Evolutionary conservation across 805 yeast species (phyloP), one percentile per base, ranked within the genome.

Genomic region (Yamadazyma akitaensis): DNA sequence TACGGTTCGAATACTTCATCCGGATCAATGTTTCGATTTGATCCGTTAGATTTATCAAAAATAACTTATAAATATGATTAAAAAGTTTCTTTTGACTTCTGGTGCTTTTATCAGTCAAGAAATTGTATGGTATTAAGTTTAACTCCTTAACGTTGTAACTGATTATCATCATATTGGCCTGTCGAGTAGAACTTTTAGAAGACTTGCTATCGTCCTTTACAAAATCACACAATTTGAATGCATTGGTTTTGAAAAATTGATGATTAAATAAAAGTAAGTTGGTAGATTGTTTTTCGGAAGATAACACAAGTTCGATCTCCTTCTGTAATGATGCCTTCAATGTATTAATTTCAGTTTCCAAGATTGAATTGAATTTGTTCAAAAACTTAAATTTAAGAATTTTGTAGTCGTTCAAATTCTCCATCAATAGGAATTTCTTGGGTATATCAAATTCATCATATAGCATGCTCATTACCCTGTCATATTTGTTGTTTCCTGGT

Each of bases 31-130:
- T 64, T 31, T 70, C 73, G 19, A 70, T 57, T 49, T 65, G 72
- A 33, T 68, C 72, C 21, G 61, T 67, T 46, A 69, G 50, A 53
- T 72, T 72, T 38, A 67, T 61, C 49, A 68, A 48, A 42, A 70
- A 62, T 25, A 71, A 48, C 50, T 69, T 69, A 55, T 59, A 62
- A 28, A 72, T 53, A 46, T 72, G 76, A 26, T 58, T 60, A 43
- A 53, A 53, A 30, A 71, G 54, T 44, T 49, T 53, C 18, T 35
- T 45, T 12, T 40, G 45, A 8, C 50, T 34, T 33, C 47, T 47
- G 3, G 32, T 36, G n/a, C 49, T 43, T 16, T 50, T 45, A 37
- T 47, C 44, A 16, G 47, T 36, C 12, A 63, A 42, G 5, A 63
- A 65, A 46, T 62, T 67, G 48, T 64, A 61, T 1, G 76, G 76